A percentile compares a stretch with the other conserved stretches of the same genome.
Conservation (phyloP, 345 rosid genomes). For the Gossypium raimondii region DNA sequence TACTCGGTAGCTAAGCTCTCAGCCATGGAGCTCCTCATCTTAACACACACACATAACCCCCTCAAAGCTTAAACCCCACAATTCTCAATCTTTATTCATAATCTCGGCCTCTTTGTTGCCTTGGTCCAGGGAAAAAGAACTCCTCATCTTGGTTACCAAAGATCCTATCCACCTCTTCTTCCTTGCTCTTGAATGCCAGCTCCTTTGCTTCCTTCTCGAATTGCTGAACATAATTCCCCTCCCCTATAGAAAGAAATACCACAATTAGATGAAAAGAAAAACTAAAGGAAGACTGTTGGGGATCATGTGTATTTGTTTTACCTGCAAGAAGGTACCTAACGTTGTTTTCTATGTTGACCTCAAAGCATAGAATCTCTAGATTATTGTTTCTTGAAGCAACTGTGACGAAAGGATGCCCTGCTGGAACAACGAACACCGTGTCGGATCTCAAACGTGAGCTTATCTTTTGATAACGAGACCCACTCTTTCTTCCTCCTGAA, state of each 20-base stretch:
- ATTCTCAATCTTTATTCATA: not conserved
- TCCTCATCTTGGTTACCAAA: constrained; percentile 38
- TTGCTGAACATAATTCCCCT: constrained; percentile 28
- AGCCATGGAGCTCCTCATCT: not conserved
- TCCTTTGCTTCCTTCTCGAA: constrained; percentile 42
- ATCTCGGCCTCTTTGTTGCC: not conserved
- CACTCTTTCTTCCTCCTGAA: not conserved
- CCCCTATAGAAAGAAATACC: constrained; percentile 7
- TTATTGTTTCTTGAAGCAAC: constrained; percentile 29
- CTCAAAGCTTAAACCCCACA: not conserved
- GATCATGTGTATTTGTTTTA: not conserved
- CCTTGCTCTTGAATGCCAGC: constrained; percentile 32
- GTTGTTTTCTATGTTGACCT: constrained; percentile 39
- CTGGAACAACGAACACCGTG: constrained; percentile 29
- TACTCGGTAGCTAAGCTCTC: not conserved
- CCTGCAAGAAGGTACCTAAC: constrained; percentile 38
- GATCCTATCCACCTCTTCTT: constrained; percentile 31
- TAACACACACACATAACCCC: not conserved
- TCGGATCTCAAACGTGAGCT: constrained; percentile 25
- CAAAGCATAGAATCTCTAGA: constrained; percentile 33
- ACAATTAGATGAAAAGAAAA: not conserved
- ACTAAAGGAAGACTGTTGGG: not conserved
- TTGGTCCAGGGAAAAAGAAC: constrained; percentile 46
- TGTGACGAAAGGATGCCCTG: constrained; percentile 40
- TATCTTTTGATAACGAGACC: constrained; percentile 23